Evolutionary conservation across 192 early-diverging fungal species (phyloP).

Genomic region (Backusella mclennaniae): DNA sequence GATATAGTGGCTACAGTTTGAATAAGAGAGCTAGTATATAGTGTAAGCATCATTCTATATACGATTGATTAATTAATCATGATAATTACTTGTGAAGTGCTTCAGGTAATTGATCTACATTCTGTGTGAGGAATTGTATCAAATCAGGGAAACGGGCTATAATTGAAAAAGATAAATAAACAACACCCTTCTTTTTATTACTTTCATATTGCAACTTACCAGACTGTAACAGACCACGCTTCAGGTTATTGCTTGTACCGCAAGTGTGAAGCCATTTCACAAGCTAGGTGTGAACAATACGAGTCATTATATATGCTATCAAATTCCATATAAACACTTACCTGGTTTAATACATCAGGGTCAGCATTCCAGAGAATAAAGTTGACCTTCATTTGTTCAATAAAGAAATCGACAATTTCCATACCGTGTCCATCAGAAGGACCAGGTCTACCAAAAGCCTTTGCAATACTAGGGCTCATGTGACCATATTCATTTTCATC

Average conservation of each 20-base stretch:
- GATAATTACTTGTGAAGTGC: constrained; percentile 54
- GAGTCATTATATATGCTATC: too few species aligned
- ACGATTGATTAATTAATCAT: not conserved
- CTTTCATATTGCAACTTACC: constrained; percentile 21
- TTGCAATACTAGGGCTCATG: constrained; percentile 49
- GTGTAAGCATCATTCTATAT: not conserved
- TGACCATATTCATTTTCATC: constrained; percentile 54
- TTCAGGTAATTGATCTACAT: constrained; percentile 57
- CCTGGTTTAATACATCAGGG: constrained; percentile 62
- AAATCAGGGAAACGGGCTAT: constrained; percentile 55
- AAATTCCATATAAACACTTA: constrained; percentile 3
- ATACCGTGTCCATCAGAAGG: constrained; percentile 54
- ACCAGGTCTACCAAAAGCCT: constrained; percentile 52
- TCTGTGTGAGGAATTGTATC: constrained; percentile 58
- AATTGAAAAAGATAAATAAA: constrained; percentile 11
- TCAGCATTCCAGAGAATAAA: constrained; percentile 73
- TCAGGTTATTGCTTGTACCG: constrained; percentile 37
- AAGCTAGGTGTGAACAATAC: not conserved
- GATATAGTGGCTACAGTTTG: constrained; percentile 61
- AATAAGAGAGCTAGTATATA: constrained; percentile 51
- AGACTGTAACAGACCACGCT: constrained; percentile 50
- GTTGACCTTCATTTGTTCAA: constrained; percentile 56
- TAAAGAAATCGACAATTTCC: constrained; percentile 59
- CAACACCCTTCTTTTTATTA: constrained; percentile 4
- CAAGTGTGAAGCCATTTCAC: constrained; percentile 45